Evolutionary conservation across 2,329 filamentous ascomycete species (phyloP).

Genomic region (Biscogniauxia mediterranea): DNA sequence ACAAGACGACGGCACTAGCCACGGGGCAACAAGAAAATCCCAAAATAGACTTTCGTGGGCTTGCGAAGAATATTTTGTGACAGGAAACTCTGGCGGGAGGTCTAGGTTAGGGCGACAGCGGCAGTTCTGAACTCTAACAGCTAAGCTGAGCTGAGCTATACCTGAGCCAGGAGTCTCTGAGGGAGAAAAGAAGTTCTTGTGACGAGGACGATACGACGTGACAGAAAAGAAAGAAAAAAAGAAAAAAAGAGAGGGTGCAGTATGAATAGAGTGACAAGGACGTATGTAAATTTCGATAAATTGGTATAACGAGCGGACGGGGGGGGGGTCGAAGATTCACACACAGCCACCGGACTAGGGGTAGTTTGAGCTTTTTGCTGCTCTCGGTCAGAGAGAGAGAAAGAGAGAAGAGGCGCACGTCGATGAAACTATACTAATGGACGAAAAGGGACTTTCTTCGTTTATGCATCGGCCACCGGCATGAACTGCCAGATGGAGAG

Average conservation of each 20-base stretch:
- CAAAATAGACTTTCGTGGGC: background rate
- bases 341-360: background rate
- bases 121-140: background rate
- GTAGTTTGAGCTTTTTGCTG: background rate
- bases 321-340: background rate
- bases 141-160: background rate
- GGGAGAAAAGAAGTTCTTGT: no score
- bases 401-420: slow-evolving; percentile 20
- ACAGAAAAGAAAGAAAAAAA: background rate
- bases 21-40: background rate
- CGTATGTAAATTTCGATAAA: background rate
- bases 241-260: background rate
- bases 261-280: background rate
- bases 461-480: slow-evolving; percentile 5
- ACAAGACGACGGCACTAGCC: no score
- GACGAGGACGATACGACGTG: background rate
- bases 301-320: background rate
- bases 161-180: no score
- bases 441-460: background rate
- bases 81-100: background rate
- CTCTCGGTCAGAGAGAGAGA: background rate
- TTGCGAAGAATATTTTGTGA: background rate
- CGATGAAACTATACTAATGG: slow-evolving; percentile 25
- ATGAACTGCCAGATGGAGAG: slow-evolving; percentile 15
- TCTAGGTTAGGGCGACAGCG: background rate